Conservation (phyloP, 2,329 filamentous ascomycete species). For the Colletotrichum liaoningense region DNA sequence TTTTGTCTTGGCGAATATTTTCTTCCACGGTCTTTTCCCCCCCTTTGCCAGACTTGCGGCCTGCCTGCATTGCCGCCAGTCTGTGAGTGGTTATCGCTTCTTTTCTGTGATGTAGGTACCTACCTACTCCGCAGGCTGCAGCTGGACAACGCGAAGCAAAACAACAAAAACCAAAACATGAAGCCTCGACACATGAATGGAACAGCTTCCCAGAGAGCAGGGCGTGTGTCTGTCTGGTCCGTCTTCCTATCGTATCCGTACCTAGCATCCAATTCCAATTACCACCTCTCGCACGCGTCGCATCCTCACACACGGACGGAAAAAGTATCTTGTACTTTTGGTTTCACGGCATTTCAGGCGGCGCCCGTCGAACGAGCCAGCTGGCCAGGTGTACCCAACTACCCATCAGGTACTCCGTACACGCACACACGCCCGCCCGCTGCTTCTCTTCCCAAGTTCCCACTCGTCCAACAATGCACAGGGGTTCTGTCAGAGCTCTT, state of each 20-base stretch:
- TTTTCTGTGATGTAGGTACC: no score
- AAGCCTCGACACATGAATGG: neutral
- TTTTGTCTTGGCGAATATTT: neutral
- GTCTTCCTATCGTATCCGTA: neutral
- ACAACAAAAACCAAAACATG: neutral
- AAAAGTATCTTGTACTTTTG: slow-evolving; percentile 14
- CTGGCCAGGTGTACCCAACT: slow-evolving; percentile 17
- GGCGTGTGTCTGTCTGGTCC: neutral
- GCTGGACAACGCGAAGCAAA: neutral
- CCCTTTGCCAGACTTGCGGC: neutral
- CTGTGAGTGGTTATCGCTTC: neutral
- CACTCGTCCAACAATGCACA: slow-evolving; percentile 17
- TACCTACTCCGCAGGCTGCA: no score
- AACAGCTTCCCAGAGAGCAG: neutral
- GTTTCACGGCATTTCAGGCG: slow-evolving; percentile 16
- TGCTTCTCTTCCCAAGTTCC: neutral
- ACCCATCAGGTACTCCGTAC: neutral
- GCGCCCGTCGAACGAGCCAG: neutral
- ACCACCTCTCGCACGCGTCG: neutral
- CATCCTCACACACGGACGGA: neutral
- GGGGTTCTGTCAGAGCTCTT: slow-evolving; percentile 28
- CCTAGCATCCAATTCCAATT: neutral
- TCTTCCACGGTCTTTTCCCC: neutral
- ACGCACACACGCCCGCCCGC: neutral
- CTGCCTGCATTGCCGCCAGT: slow-evolving; percentile 4